These are phyloP conservation scores for Suillus fuscotomentosus DNA, from an alignment of 768 basidiomycete genomes.

Conservation along the genomic window DNA sequence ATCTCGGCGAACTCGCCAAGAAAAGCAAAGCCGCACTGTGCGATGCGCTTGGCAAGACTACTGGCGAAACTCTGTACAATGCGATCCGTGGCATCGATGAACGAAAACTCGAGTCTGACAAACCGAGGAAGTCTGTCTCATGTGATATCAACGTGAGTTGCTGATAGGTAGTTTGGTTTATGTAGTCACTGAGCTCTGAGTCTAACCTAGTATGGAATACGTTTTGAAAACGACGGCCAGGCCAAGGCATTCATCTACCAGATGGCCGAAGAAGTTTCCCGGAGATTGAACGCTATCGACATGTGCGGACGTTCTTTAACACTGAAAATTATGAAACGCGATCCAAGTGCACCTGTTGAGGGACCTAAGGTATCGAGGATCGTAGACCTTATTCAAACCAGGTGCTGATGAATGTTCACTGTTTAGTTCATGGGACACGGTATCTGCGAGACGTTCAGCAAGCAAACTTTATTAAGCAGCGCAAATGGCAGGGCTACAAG, in stretches of 20 bases:
- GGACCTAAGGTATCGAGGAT: slow-evolving; percentile 70
- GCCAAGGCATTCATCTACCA: slow-evolving; percentile 76
- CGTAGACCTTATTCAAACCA: not conserved
- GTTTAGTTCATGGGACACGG: slow-evolving; percentile 90
- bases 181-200: slow-evolving; percentile 7
- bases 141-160: slow-evolving; percentile 88
- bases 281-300: slow-evolving; percentile 62
- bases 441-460: slow-evolving; percentile 76
- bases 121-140: slow-evolving; percentile 86
- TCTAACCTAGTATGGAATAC: slow-evolving; percentile 80
- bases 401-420: slow-evolving; percentile 2
- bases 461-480: slow-evolving; percentile 59
- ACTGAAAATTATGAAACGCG: slow-evolving; percentile 86
- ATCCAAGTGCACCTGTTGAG: slow-evolving; percentile 83
- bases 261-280: slow-evolving; percentile 76
- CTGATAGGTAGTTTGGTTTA: not conserved
- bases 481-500: slow-evolving; percentile 69
- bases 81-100: slow-evolving; percentile 84
- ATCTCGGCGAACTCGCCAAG: slow-evolving; percentile 63
- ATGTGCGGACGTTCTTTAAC: slow-evolving; percentile 77
- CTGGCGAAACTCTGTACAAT: slow-evolving; percentile 83
- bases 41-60: slow-evolving; percentile 73
- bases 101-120: slow-evolving; percentile 75
- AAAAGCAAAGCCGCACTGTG: slow-evolving; percentile 66
- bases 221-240: slow-evolving; percentile 81